Evolutionary conservation across 169 alveolate genomes (phyloP).

Genomic region (Plasmodium reichenowi): DNA sequence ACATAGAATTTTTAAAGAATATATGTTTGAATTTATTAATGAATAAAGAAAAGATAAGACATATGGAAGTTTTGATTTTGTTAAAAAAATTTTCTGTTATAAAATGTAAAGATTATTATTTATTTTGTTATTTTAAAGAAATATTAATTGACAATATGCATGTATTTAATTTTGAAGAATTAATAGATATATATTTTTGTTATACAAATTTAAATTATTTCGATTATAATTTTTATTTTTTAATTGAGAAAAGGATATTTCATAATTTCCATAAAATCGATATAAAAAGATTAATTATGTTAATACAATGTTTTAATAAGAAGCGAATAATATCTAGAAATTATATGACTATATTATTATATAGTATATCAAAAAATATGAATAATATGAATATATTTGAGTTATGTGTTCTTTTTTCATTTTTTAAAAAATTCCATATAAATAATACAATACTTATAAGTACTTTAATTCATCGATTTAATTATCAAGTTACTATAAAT

Average conservation of each 20-base stretch:
- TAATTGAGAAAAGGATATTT: conserved; percentile 71
- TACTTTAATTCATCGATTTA: conserved; percentile 70
- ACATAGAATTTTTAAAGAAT: conserved; percentile 55
- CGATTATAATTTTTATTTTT: conserved; percentile 75
- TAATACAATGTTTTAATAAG: conserved; percentile 74
- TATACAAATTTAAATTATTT: conserved; percentile 71
- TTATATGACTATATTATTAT: conserved; percentile 70
- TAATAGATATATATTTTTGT: conserved; percentile 62
- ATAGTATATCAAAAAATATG: conserved; percentile 70
- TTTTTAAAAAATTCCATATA: conserved; percentile 63
- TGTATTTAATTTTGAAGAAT: conserved; percentile 42
- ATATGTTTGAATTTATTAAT: conserved; percentile 49
- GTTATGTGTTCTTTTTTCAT: conserved; percentile 55
- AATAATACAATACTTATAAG: conserved; percentile 62
- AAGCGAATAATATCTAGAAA: conserved; percentile 65
- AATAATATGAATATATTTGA: conserved; percentile 63
- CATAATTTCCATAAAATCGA: conserved; percentile 56
- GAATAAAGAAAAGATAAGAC: conserved; percentile 72
- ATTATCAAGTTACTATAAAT: conserved; percentile 23
- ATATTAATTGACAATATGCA: conserved; percentile 53
- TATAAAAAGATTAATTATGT: conserved; percentile 41
- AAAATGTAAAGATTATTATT: conserved; percentile 76
- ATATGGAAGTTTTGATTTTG: conserved; percentile 31
- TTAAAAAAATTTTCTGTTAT: conserved; percentile 72
- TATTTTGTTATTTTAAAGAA: conserved; percentile 71